Evolutionary conservation across 2,329 filamentous ascomycete genomes (phyloP).

Genomic region (Verticillium alfalfae): DNA sequence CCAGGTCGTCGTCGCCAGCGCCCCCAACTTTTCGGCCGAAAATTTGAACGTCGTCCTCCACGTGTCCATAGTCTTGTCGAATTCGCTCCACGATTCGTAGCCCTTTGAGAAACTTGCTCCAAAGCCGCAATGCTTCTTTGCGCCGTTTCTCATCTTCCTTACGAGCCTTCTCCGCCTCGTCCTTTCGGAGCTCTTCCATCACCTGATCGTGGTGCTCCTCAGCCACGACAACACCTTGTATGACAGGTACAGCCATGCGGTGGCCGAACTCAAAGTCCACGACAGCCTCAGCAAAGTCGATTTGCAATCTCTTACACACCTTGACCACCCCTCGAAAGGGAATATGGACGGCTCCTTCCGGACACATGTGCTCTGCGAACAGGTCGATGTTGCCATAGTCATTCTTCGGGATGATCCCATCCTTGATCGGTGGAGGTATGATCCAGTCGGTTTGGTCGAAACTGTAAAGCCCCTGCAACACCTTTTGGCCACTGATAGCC

Average conservation of each 20-base stretch:
- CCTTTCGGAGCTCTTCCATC: conserved; percentile 71
- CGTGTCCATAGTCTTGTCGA: conserved; percentile 67
- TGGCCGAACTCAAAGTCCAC: conserved; percentile 96
- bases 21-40: conserved; percentile 40
- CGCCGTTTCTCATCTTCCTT: conserved; percentile 82
- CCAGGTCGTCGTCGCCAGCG: neutral
- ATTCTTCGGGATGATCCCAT: conserved; percentile 90
- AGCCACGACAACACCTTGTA: conserved; percentile 85
- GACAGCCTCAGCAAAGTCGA: conserved; percentile 91
- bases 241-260: conserved; percentile 86
- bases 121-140: conserved; percentile 66
- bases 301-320: conserved; percentile 75
- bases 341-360: conserved; percentile 75
- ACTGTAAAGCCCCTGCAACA: conserved; percentile 80
- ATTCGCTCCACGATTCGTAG: conserved; percentile 77
- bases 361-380: conserved; percentile 91
- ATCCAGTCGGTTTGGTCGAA: conserved; percentile 91
- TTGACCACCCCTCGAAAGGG: conserved; percentile 71
- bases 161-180: conserved; percentile 67
- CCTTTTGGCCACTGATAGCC: conserved; percentile 73
- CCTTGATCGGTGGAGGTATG: conserved; percentile 76
- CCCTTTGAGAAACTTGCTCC: conserved; percentile 85
- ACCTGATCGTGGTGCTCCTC: conserved; percentile 70
- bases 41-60: conserved; percentile 45
- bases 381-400: conserved; percentile 95